phyloP scores from a whole-genome alignment of 495 filamentous ascomycete species.

The Physcia stellaris region DNA sequence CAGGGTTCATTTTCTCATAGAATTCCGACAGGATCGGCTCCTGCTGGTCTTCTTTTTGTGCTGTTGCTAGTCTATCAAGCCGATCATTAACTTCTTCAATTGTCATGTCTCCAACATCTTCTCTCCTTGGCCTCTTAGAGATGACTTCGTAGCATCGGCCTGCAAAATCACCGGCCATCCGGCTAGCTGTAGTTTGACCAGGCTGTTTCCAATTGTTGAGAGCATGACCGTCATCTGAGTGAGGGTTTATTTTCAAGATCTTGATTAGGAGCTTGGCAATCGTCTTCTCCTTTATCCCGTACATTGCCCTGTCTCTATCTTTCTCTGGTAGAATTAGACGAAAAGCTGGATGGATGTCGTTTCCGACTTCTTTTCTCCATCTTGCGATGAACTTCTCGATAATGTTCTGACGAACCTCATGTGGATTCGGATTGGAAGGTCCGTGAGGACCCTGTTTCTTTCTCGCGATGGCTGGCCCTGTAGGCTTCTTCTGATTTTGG shows the following conservation, averaged over 20 bases:
- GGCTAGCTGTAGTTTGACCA: conserved; percentile 43
- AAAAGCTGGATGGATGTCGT: conserved; percentile 88
- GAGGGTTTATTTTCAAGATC: conserved; percentile 83
- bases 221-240: conserved; percentile 74
- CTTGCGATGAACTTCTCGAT: conserved; percentile 80
- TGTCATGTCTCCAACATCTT: conserved; percentile 57
- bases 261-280: conserved; percentile 82
- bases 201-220: conserved; percentile 93
- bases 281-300: conserved; percentile 84
- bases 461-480: conserved; percentile 31
- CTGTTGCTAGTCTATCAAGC: conserved; percentile 64
- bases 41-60: conserved; percentile 70
- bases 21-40: conserved; percentile 65
- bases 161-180: conserved; percentile 80
- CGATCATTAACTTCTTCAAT: conserved; percentile 83
- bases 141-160: conserved; percentile 77
- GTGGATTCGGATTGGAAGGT: conserved; percentile 47
- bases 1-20: conserved; percentile 82
- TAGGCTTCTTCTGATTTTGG: conserved; percentile 65
- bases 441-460: conserved; percentile 46
- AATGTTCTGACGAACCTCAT: conserved; percentile 71
- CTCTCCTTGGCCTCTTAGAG: conserved; percentile 69
- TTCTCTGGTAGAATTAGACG: conserved; percentile 88
- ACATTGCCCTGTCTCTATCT: conserved; percentile 85
- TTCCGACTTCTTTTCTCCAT: conserved; percentile 78